A percentile compares a stretch with the other conserved stretches of the same genome.
Conservation (phyloP, 2,329 filamentous ascomycete genomes). For the Diplocarpon rosae region DNA sequence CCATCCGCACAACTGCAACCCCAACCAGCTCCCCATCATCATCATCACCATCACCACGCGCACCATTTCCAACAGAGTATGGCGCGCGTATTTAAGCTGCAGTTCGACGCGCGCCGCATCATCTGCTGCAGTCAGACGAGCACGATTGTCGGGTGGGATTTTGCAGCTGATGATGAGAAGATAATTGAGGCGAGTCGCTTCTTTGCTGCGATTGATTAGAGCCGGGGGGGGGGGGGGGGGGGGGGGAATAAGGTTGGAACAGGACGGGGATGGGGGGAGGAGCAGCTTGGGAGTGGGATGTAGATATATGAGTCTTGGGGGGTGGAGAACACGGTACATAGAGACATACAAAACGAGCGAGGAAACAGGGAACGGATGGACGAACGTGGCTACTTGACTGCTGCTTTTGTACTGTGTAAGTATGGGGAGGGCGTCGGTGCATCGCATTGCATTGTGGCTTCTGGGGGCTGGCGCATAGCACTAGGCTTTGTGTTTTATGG, state of each 20-base stretch:
- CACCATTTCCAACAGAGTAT: slow-evolving; percentile 20
- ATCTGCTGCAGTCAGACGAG: slow-evolving; percentile 90
- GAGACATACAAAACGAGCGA: too few relatives aligned
- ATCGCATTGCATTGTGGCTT: too few relatives aligned
- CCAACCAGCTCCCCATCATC: slow-evolving; percentile 2
- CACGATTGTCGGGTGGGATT: slow-evolving; percentile 95
- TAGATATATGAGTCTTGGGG: too few relatives aligned
- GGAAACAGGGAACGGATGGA: too few relatives aligned
- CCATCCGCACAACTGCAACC: slow-evolving; percentile 12
- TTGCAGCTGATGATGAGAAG: slow-evolving; percentile 75
- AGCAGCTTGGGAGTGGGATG: too few relatives aligned
- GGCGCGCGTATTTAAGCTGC: slow-evolving; percentile 77
- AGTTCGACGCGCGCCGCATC: slow-evolving; percentile 88
- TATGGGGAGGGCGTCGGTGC: too few relatives aligned
- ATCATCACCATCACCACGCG: slow-evolving; percentile 8
- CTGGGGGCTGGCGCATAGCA: too few relatives aligned
- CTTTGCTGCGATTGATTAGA: slow-evolving; percentile 52
- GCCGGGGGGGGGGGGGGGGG: background rate
- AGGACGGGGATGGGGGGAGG: too few relatives aligned
- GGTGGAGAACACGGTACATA: too few relatives aligned
- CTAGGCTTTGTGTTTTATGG: too few relatives aligned
- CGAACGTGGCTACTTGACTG: too few relatives aligned
- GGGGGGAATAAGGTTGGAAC: background rate
- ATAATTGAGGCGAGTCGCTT: slow-evolving; percentile 69
- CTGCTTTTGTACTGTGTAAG: too few relatives aligned